phyloP scores from a whole-genome alignment of 768 basidiomycete species.

The Candolleomyces eurysporus region DNA sequence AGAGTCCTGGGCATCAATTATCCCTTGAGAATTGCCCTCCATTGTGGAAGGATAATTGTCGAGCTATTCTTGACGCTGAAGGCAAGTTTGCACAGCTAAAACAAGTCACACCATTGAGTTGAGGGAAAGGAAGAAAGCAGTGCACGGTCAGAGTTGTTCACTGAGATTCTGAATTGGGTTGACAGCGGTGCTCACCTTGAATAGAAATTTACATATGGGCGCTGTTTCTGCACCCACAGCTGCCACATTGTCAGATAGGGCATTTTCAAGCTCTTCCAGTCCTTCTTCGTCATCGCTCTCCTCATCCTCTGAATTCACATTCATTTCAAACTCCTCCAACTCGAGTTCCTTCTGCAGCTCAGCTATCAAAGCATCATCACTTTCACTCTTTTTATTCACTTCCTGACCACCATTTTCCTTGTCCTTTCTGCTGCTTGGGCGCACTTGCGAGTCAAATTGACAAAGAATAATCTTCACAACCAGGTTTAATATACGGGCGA shows the following conservation, averaged over 20 bases:
- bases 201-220: neutral
- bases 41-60: neutral
- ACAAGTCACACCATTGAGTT: too few relatives aligned
- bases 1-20: neutral
- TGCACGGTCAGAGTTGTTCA: too few relatives aligned
- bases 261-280: neutral
- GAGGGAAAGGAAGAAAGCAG: too few relatives aligned
- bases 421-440: neutral
- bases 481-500: conserved; percentile 37
- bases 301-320: neutral
- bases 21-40: neutral
- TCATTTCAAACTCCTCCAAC: neutral
- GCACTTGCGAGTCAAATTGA: conserved; percentile 31
- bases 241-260: neutral
- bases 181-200: neutral
- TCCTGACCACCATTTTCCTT: conserved; percentile 1
- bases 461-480: conserved; percentile 29
- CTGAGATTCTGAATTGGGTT: too few relatives aligned
- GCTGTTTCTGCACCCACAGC: neutral
- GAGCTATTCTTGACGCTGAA: neutral
- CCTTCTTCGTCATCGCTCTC: neutral
- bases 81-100: neutral
- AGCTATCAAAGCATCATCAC: conserved; percentile 12
- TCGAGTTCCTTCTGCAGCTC: conserved; percentile 9
- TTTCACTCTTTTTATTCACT: conserved; percentile 8